Evolutionary conservation across 140 eudicot species (phyloP).

Genomic region (Flaveria floridana): DNA sequence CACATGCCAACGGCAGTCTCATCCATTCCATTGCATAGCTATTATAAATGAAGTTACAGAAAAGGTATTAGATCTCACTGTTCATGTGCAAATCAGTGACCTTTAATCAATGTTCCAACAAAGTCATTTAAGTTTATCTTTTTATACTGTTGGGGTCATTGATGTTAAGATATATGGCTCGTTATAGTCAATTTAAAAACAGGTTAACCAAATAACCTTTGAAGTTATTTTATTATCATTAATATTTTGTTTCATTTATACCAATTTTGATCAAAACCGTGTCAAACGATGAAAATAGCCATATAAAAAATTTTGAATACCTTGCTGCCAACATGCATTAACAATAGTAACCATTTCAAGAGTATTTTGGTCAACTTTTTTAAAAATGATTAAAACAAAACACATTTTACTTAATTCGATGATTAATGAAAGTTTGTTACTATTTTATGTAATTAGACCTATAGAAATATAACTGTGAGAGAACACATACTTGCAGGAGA

Average conservation of each 20-base stretch:
- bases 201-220: background rate
- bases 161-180: background rate
- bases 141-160: background rate
- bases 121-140: background rate
- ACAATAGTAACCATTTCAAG: background rate
- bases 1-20: conserved; percentile 78
- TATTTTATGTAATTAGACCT: background rate
- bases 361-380: background rate
- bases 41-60: conserved; percentile 7
- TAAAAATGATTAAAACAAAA: background rate
- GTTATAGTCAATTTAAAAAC: background rate
- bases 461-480: background rate
- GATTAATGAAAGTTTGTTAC: background rate
- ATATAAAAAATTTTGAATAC: background rate
- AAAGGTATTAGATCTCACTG: background rate
- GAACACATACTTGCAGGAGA: conserved; percentile 66
- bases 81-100: background rate
- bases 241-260: background rate
- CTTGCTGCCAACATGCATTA: background rate
- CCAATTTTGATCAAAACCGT: background rate
- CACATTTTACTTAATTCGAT: background rate
- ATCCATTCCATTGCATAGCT: conserved; percentile 78
- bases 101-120: background rate
- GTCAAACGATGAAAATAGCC: background rate
- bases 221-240: background rate